Base-by-base conservation (phyloP, 306 rosid genomes). In the Dryas alaskensis region DNA sequence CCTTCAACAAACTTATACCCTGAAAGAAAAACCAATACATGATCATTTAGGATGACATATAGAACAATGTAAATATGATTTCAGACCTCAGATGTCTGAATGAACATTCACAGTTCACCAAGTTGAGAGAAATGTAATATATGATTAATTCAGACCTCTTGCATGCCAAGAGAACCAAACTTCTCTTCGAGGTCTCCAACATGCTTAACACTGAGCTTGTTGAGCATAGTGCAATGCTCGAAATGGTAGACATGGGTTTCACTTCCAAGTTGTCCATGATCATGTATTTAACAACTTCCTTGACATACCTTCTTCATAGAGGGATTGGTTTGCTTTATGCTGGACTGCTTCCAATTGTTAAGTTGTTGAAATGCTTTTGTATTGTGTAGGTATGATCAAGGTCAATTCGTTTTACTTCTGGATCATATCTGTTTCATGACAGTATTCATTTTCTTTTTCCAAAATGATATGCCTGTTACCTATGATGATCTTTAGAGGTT, bases 311-410 rank as follows among this genome's bases (percentile, higher is more conserved):
- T 80, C 97, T 93, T 44, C 90, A 63, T 60, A 80, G 98, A 87
- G 98, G 98, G 76, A 93, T 93, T 80, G 96, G 96, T 53, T 91
- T 93, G 70, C 97, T 91, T 86, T 97, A 93, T 78, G 98, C 98
- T 65, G 98, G 98, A 52, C 88, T 93, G 65, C 97, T 93, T 84
- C 98, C 98, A 65, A 93, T 93, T 81, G 97, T 93, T 65, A 93
- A 85, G 98, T 91, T 71, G 97, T 93, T 79, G 98, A 93, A 91
- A 91, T 93, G 97, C 94, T 93, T 37, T 93, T 93, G 80, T 93
- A 97, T 72, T 94, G 96, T 3, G n/a, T n/a, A n/a, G 97, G 98
- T 70, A 92, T 93, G 72, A 86, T 93, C n/a, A 93, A 91, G 97
- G 98, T 89, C 74, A 78, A 70, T 55, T 51, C 22, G 22, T 77